Conservation (phyloP, 352 stramenopile genomes). For the Phytopythium vexans region DNA sequence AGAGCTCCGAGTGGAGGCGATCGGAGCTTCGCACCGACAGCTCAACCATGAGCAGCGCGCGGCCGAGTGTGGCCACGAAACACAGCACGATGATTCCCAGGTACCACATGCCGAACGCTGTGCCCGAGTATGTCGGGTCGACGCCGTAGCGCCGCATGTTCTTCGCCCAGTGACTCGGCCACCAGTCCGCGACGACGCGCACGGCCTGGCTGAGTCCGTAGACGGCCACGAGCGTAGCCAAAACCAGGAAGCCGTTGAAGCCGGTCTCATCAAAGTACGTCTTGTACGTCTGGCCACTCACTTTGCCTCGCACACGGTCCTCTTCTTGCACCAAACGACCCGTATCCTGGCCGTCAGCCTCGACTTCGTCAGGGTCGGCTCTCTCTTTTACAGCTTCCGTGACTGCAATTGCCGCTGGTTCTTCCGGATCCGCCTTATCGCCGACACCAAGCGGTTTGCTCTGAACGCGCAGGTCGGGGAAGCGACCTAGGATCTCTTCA, state of each 20-base stretch:
- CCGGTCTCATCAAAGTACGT: conserved; percentile 31
- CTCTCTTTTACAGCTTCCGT: background rate
- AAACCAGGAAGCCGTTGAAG: conserved; percentile 13
- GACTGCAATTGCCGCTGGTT: background rate
- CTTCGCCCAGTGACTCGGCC: conserved; percentile 30
- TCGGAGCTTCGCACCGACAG: conserved; percentile 23
- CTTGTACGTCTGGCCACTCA: conserved; percentile 19
- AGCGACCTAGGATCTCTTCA: conserved; percentile 10
- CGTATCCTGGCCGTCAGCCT: background rate
- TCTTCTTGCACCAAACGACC: conserved; percentile 19
- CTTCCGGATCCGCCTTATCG: background rate
- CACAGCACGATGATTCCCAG: conserved; percentile 23
- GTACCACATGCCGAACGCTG: conserved; percentile 32
- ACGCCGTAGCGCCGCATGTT: conserved; percentile 21
- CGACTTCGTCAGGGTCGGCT: background rate
- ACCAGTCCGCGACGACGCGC: conserved; percentile 29
- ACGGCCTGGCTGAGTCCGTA: conserved; percentile 16
- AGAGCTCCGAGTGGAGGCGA: conserved; percentile 32
- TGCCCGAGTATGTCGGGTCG: conserved; percentile 32
- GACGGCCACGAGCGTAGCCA: conserved; percentile 3
- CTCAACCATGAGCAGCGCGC: conserved; percentile 22
- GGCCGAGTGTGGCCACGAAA: conserved; percentile 11
- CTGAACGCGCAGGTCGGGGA: conserved; percentile 8
- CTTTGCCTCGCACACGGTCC: conserved; percentile 23
- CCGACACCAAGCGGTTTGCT: background rate